Conservation (phyloP, 2,329 filamentous ascomycete species). For the Paraphoma sp. region DNA sequence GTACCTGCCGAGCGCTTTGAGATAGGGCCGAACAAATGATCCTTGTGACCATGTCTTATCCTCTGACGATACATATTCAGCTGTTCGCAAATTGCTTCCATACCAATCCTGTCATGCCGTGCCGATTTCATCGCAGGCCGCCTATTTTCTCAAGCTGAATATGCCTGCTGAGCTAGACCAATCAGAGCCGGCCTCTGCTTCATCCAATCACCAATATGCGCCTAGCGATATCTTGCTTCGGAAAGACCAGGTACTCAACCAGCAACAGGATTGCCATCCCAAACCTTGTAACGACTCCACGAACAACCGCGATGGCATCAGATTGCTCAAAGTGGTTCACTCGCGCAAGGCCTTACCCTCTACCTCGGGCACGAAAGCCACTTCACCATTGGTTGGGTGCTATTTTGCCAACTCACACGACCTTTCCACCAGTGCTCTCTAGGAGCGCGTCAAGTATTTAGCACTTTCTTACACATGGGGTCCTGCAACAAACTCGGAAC, state of each 20-base stretch:
- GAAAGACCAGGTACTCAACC: neutral
- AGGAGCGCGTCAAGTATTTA: neutral
- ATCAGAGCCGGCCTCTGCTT: no score
- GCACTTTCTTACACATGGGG: constrained; percentile 1
- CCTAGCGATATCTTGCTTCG: neutral
- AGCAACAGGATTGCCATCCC: neutral
- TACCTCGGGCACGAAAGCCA: neutral
- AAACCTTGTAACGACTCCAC: neutral
- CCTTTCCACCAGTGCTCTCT: neutral
- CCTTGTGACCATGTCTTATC: no score
- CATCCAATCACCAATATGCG: neutral
- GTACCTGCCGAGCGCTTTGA: neutral
- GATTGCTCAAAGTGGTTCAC: neutral
- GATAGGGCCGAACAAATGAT: no score
- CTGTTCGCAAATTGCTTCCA: no score
- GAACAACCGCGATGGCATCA: neutral
- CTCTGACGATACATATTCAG: no score
- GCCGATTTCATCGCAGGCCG: no score
- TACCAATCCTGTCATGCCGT: no score
- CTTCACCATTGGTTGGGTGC: neutral
- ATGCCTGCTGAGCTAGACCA: no score
- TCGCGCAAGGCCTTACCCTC: no score
- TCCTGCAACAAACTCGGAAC: neutral
- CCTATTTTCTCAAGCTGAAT: no score
- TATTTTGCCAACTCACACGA: neutral